Evolutionary conservation across 176 grass and related monocot species (phyloP).

Genomic region (Avena atlantica): DNA sequence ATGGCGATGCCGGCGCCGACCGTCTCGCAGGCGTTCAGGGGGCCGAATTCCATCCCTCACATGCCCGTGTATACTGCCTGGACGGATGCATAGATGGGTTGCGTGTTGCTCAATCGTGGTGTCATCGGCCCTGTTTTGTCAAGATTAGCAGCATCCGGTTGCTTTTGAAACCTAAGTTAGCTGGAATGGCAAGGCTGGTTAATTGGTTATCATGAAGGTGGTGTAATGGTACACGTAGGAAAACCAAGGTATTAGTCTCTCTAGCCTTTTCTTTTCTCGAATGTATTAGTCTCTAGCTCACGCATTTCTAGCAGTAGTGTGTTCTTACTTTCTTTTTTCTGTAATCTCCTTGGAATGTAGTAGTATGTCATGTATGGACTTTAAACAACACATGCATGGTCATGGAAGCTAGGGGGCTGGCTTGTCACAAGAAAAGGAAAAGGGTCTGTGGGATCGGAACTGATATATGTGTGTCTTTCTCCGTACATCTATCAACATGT

Average conservation of each 20-base stretch:
- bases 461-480: neutral
- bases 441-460: neutral
- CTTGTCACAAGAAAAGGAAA: conserved; percentile 4
- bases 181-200: neutral
- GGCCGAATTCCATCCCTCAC: conserved; percentile 29
- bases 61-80: conserved; percentile 84
- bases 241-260: conserved; percentile 14
- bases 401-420: conserved; percentile 34
- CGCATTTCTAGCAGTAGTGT: neutral
- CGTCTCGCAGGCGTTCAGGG: conserved; percentile 26
- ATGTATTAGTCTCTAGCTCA: neutral
- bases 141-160: conserved; percentile 28
- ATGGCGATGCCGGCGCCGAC: conserved; percentile 37
- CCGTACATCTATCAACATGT: neutral
- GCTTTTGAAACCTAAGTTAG: neutral
- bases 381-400: conserved; percentile 38
- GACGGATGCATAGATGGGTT: conserved; percentile 52
- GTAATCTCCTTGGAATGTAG: conserved; percentile 34
- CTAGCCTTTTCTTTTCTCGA: neutral
- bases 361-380: neutral
- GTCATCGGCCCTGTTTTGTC: conserved; percentile 5
- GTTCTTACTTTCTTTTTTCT: conserved; percentile 41
- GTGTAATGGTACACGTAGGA: conserved; percentile 40
- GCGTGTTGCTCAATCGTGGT: conserved; percentile 9
- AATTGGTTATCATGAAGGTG: conserved; percentile 33